Base-by-base conservation (phyloP, 169 alveolate genomes). In the Nephromyces sp. region DNA sequence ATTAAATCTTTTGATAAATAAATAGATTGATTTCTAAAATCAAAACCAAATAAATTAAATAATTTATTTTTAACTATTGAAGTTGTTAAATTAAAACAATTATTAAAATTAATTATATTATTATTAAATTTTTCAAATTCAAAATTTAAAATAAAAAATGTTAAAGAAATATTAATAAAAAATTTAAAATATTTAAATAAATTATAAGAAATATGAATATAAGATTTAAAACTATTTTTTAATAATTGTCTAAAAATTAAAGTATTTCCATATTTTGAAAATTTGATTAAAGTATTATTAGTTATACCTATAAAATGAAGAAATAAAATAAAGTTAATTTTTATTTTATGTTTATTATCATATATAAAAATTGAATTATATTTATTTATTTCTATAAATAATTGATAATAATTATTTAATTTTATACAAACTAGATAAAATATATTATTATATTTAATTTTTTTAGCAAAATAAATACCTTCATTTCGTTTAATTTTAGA, bases 61-160 rank as follows among this genome's bases (percentile, higher is more conserved):
- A 78, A 30, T 5, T 25, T 57, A n/a, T 78, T 67, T 33, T 33
- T 74, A 32, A 79, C 66, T 43, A 43, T 15, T 15, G 15, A 15
- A 15, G 57, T 43, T 15, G n/a, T 15, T 15, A n/a, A n/a, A 6
- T 22, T 5, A 30, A 8, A 32, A 22, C 22, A 32, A 30, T 66
- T 5, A 66, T 66, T 15, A 15, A 43, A 8, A 62, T 15, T 15
- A 29, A 35, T 22, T 22, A 4, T 29, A 22, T 4, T 4, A 22
- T 22, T 43, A 43, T 43, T 43, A 43, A 43, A 43, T 43, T 15
- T 15, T 15, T n/a, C 15, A 43, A 15, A 43, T 15, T 43, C n/a
- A 43, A 15, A 15, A 43, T 43, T 43, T 43, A 43, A 43, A 43
- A 15, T n/a, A 43, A 43, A 43, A 43, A 43, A 15, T 15, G n/a